Evolutionary conservation across 2,329 filamentous ascomycete species (phyloP), one percentile per base, ranked within the genome.

Genomic region (Aspergillus sp.): DNA sequence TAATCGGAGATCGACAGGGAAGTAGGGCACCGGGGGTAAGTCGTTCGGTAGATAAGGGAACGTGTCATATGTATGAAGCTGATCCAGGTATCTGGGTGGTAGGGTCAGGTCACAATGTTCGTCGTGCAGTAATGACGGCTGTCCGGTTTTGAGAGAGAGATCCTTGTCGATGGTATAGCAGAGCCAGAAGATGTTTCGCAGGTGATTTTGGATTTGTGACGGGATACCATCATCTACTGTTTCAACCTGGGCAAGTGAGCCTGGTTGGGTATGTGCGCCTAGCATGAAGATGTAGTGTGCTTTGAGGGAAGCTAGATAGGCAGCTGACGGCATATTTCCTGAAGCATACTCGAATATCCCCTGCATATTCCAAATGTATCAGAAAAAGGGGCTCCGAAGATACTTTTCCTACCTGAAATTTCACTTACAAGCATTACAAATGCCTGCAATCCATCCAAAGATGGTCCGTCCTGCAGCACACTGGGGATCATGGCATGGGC

Each of bases 111-210:
- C 75, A 48, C 77, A 79, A 42, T 76, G 71, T 11, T 75, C 71
- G 40, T 78, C 75, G 4, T 62, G 56, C 13, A 79, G 71, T 1
- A 67, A 58, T 1, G 77, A 76, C 0, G 76, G 76, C 38, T 77
- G 75, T 0, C 76, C 75, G 0, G 71, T 76, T 4, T 77, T 69
- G 0, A 81, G 62, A 0, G 74, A 64, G 8, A 79, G 65, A n/a
- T 81, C 77, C 46, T 78, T 81, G 50, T 82, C 78, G 7, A 78
- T 58, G 2, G 65, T 66, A 45, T 78, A 81, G 47, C 71, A 73
- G 5, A 80, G 51, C 77, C 78, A 81, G 51, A 81, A 81, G 0
- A 80, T 33, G 39, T 64, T 63, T 6, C 67, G 64, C 5, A 64
- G 43, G 29, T 68, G 64, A 5, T 51, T 39, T 11, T 59, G 56